Percentiles rank a stretch among this genome's conserved stretches.
Conservation (phyloP, 2,329 filamentous ascomycete genomes). For the Elsinoe australis region DNA sequence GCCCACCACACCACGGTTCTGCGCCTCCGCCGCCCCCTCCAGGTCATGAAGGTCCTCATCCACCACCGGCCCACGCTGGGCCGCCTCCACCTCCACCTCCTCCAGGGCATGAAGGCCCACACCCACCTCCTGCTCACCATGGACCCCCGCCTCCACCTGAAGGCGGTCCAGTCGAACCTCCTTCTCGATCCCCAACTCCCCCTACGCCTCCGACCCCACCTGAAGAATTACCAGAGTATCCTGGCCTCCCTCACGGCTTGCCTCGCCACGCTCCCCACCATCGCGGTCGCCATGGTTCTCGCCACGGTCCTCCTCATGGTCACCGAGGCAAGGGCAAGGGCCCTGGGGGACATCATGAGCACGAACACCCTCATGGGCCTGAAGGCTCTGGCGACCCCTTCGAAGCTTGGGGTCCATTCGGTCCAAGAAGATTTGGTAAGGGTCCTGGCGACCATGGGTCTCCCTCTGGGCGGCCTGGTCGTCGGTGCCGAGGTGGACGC, state of each 20-base stretch:
- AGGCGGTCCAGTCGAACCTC: slow-evolving; percentile 15
- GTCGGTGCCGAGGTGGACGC: slow-evolving; percentile 1
- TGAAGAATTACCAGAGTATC: slow-evolving; percentile 23
- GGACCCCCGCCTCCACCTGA: slow-evolving; percentile 15
- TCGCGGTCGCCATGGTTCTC: slow-evolving; percentile 1
- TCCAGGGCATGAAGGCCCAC: slow-evolving; percentile 10
- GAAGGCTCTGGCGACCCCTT: too few species aligned
- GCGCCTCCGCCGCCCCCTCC: slow-evolving; percentile 23
- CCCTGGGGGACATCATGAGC: slow-evolving; percentile 10
- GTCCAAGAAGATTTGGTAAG: too few species aligned
- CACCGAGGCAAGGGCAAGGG: slow-evolving; percentile 11
- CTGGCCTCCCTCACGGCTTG: slow-evolving; percentile 11
- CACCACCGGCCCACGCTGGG: slow-evolving; percentile 21
- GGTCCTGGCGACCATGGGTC: slow-evolving; percentile 12
- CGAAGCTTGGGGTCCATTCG: too few species aligned
- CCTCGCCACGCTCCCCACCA: slow-evolving; percentile 10
- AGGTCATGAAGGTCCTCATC: slow-evolving; percentile 19
- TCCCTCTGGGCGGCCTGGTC: slow-evolving; percentile 13
- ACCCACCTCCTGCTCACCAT: slow-evolving; percentile 14
- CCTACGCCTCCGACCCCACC: slow-evolving; percentile 21
- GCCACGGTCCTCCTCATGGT: too few species aligned
- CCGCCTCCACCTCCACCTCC: slow-evolving; percentile 9
- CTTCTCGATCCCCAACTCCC: slow-evolving; percentile 16
- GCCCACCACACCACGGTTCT: slow-evolving; percentile 26
- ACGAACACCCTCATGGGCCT: not conserved